Evolutionary conservation across 2,329 filamentous ascomycete species (phyloP).

Genomic region (Penicillium sp.): DNA sequence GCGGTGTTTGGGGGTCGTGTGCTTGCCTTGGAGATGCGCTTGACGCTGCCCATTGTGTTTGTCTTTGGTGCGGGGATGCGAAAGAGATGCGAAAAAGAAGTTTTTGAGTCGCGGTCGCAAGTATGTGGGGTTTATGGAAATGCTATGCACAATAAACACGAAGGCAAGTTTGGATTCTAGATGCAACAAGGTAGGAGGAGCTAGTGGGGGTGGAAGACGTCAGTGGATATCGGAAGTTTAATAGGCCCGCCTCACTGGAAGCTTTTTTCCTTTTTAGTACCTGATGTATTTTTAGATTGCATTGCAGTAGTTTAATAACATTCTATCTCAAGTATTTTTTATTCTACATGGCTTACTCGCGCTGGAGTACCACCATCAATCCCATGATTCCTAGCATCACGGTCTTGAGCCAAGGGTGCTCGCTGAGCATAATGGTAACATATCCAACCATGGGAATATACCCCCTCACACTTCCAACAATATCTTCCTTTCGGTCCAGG

Average conservation of each 20-base stretch:
- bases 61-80: slow-evolving; percentile 18
- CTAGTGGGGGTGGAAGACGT: neutral
- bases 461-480: slow-evolving; percentile 87
- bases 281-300: neutral
- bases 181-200: neutral
- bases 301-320: neutral
- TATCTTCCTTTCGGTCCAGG: slow-evolving; percentile 76
- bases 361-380: slow-evolving; percentile 84
- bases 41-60: slow-evolving; percentile 45
- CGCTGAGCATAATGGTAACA: slow-evolving; percentile 91
- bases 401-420: slow-evolving; percentile 96
- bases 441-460: slow-evolving; percentile 96
- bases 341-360: slow-evolving; percentile 62
- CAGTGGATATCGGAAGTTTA: neutral
- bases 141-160: neutral
- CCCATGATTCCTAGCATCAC: slow-evolving; percentile 95
- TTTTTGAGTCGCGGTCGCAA: too few species aligned
- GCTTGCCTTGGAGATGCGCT: slow-evolving; percentile 50
- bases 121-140: neutral
- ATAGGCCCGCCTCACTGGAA: neutral
- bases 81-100: too few species aligned
- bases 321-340: neutral
- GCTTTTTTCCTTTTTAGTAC: neutral
- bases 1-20: neutral
- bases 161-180: neutral